Base-by-base conservation (phyloP, 371 early-diverging fungal genomes). In the Zychaea mexicana region DNA sequence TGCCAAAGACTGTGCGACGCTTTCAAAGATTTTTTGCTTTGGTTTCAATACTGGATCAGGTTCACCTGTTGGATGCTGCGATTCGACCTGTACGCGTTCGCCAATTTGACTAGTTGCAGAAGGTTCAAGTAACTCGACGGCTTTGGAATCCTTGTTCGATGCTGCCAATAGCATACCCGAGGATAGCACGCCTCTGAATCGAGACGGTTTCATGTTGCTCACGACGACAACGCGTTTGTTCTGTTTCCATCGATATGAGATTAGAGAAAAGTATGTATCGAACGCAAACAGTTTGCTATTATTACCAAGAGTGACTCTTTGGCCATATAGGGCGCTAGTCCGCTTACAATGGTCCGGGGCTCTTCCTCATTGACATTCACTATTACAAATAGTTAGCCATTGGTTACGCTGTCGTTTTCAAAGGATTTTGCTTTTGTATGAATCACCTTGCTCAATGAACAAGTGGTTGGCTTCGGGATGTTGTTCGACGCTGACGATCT, bases 401-500 rank as follows among this genome's bases (percentile, higher is more conserved):
- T 33, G 13, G 30, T n/a, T n/a, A n/a, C n/a, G n/a, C n/a, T n/a
- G n/a, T n/a, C n/a, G n/a, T n/a, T n/a, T n/a, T n/a, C n/a, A n/a
- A n/a, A n/a, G n/a, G n/a, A n/a, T n/a, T n/a, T n/a, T n/a, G n/a
- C n/a, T n/a, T n/a, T n/a, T n/a, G n/a, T n/a, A n/a, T n/a, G n/a
- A n/a, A n/a, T n/a, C n/a, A 78, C 86, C 79, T 77, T 88, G 73
- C 67, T 94, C 94, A 26, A 94, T 87, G 69, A 90, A 93, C 31
- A 94, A 77, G 21, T 88, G 82, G 17, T 83, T 85, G 19, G 91
- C 93, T 62, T 88, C 89, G 0, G 91, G 84, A 69, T 94, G 94
- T 17, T 65, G 57, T 27, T 85, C 70, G 21, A 91, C 88, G 2
- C 76, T 68, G 0, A 90, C 69, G 45, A 94, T 86, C 64, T 86